These are phyloP conservation scores for Zygnema cylindricum DNA, from an alignment of 139 green algal species.

Conservation along the genomic window DNA sequence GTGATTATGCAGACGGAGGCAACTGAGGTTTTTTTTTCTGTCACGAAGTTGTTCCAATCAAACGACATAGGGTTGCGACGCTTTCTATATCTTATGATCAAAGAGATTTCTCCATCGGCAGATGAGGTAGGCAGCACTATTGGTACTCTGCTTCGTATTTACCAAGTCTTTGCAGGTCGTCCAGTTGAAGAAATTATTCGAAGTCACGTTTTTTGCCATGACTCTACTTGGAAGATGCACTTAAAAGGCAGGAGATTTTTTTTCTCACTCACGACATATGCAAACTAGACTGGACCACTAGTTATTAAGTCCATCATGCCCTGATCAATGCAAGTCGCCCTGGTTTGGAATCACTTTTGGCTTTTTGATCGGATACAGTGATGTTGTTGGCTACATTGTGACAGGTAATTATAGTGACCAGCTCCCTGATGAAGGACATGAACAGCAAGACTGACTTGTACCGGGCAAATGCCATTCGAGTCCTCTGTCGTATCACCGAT, in stretches of 20 bases:
- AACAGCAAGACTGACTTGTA: slow-evolving; percentile 95
- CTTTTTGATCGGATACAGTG: not conserved
- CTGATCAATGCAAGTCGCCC: not conserved
- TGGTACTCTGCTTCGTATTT: no score
- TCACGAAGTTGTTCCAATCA: slow-evolving; percentile 98
- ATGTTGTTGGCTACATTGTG: not conserved
- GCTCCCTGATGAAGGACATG: slow-evolving; percentile 99
- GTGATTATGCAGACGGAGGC: slow-evolving; percentile 84
- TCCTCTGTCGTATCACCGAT: slow-evolving; percentile 90
- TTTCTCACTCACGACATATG: no score
- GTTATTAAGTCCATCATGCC: no score
- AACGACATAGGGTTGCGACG: slow-evolving; percentile 91
- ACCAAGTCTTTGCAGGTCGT: no score
- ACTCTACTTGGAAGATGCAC: no score
- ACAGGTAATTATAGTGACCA: slow-evolving; percentile 99
- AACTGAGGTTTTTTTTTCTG: slow-evolving; percentile 96
- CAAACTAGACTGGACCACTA: no score
- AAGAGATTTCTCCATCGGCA: slow-evolving; percentile 94
- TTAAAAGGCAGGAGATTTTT: no score
- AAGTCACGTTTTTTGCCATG: no score
- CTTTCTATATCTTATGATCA: slow-evolving; percentile 99
- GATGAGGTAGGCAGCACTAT: slow-evolving; percentile 68
- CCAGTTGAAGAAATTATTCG: no score
- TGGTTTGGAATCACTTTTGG: not conserved
- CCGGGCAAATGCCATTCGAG: slow-evolving; percentile 93